phyloP scores from a whole-genome alignment of 1,139 yeast genomes.

The Candida sanyaensis region DNA sequence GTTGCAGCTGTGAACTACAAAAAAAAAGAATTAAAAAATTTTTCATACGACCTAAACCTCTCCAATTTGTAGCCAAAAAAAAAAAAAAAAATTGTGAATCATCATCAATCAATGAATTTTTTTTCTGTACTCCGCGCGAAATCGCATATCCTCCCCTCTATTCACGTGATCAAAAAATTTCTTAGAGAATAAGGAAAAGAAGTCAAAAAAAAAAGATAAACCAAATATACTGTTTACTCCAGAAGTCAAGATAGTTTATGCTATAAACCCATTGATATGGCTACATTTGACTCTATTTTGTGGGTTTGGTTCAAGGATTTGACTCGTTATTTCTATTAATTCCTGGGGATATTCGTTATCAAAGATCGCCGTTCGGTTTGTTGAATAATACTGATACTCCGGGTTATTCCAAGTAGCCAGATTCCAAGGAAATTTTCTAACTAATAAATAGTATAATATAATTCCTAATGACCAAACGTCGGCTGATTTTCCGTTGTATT shows the following conservation, averaged over 20 bases:
- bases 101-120: not conserved
- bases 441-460: conserved; percentile 34
- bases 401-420: conserved; percentile 27
- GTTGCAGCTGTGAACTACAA: no score
- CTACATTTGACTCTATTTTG: conserved; percentile 14
- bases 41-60: not conserved
- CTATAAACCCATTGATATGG: not conserved
- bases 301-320: conserved; percentile 20
- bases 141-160: no score
- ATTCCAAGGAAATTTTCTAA: conserved; percentile 37
- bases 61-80: not conserved
- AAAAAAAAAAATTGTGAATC: not conserved
- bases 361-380: conserved; percentile 10
- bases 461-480: conserved; percentile 57
- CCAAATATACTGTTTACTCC: no score
- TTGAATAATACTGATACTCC: conserved; percentile 14
- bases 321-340: conserved; percentile 14
- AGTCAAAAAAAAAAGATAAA: not conserved
- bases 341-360: conserved; percentile 10
- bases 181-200: not conserved
- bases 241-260: not conserved
- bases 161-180: not conserved
- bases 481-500: conserved; percentile 40
- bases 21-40: no score
- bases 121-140: no score